Conservation (phyloP, 371 early-diverging fungal genomes). For the Polyrhizophydium stewartii region DNA sequence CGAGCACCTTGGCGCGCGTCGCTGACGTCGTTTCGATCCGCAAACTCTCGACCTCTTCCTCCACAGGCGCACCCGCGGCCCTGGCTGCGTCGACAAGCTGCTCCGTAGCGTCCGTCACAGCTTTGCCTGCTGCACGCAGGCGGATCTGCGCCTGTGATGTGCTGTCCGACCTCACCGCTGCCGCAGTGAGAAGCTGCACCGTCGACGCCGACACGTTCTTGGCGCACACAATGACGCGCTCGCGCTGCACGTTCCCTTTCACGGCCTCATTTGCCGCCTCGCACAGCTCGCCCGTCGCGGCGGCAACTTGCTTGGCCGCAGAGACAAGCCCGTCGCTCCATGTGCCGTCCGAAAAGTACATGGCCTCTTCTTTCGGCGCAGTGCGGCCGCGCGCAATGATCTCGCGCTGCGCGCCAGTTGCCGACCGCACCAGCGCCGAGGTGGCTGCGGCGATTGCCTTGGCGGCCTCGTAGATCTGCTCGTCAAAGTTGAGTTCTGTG, state of each 20-base stretch:
- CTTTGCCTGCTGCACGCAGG: constrained; percentile 45
- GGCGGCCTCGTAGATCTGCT: constrained; percentile 42
- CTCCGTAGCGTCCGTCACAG: constrained; percentile 43
- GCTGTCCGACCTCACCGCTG: constrained; percentile 30
- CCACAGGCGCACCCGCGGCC: constrained; percentile 25
- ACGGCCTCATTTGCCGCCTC: constrained; percentile 39
- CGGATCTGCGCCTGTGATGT: constrained; percentile 38
- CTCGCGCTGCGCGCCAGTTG: constrained; percentile 48
- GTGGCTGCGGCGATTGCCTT: constrained; percentile 47
- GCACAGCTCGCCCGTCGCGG: constrained; percentile 40
- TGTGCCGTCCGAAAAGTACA: constrained; percentile 51
- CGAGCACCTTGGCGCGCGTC: constrained; percentile 22
- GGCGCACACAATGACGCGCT: constrained; percentile 41
- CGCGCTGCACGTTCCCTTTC: constrained; percentile 36
- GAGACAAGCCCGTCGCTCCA: constrained; percentile 56
- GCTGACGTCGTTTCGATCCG: constrained; percentile 8
- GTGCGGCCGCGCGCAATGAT: constrained; percentile 26
- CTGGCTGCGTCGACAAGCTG: constrained; percentile 40
- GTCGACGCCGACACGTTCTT: constrained; percentile 39
- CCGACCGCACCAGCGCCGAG: constrained; percentile 44
- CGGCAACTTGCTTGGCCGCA: constrained; percentile 46
- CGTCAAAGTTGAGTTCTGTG: constrained; percentile 41
- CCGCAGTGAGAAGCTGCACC: constrained; percentile 43
- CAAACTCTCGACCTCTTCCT: constrained; percentile 18
- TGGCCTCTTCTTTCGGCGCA: constrained; percentile 13